These are phyloP conservation scores for Hypericum perforatum DNA, from an alignment of 345 rosid genomes.

Conservation along the genomic window DNA sequence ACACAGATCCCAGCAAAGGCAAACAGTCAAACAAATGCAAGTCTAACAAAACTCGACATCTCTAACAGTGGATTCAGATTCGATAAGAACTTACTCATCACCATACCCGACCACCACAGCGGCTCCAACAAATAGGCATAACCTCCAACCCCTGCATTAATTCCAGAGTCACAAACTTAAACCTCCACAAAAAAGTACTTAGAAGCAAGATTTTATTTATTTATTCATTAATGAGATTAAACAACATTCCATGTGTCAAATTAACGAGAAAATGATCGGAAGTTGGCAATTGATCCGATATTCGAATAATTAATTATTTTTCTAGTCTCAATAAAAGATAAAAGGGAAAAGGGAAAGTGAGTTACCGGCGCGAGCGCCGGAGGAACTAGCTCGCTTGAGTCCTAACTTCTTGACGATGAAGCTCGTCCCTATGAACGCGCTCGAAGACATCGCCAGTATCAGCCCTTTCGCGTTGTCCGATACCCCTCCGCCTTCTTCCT, in stretches of 20 bases:
- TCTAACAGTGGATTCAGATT: background rate
- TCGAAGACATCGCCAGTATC: slow-evolving; percentile 61
- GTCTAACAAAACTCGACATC: background rate
- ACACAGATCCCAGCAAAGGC: slow-evolving; percentile 7
- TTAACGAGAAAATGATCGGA: background rate
- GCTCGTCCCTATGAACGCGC: slow-evolving; percentile 76
- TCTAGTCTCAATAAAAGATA: background rate
- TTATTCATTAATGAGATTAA: too few species aligned
- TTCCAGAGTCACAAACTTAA: slow-evolving; percentile 5
- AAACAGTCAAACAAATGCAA: background rate
- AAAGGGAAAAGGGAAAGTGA: background rate
- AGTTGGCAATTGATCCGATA: background rate
- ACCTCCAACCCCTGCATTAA: slow-evolving; percentile 66
- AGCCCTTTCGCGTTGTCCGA: slow-evolving; percentile 71
- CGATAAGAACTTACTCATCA: slow-evolving; percentile 46
- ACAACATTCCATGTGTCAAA: too few species aligned
- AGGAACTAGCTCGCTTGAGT: slow-evolving; percentile 73
- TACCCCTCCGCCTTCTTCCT: slow-evolving; percentile 22
- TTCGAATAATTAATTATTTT: background rate
- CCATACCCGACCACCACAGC: slow-evolving; percentile 95
- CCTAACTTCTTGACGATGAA: slow-evolving; percentile 97
- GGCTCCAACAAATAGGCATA: slow-evolving; percentile 86
- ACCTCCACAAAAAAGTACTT: slow-evolving; percentile 4
- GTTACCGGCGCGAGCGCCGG: slow-evolving; percentile 77
- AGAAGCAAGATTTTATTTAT: background rate